A percentile compares a stretch with the other conserved stretches of the same genome.
These are phyloP conservation scores for Boletellus emodensis DNA, from an alignment of 768 basidiomycete species.

Conservation along the genomic window DNA sequence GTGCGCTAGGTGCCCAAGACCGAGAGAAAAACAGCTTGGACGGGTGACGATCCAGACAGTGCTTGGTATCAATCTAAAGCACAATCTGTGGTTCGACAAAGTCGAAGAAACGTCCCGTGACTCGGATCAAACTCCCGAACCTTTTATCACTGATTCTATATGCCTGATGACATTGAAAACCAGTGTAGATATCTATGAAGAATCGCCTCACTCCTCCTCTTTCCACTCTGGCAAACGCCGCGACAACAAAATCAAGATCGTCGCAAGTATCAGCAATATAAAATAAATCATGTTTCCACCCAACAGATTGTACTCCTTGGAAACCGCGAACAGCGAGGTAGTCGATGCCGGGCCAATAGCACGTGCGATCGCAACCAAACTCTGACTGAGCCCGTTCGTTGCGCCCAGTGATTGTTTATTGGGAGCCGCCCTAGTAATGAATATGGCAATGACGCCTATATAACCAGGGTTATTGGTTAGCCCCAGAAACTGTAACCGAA, in stretches of 20 bases:
- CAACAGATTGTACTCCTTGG: constrained; percentile 45
- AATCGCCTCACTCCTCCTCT: constrained; percentile 7
- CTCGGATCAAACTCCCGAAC: too few relatives aligned
- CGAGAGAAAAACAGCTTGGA: too few relatives aligned
- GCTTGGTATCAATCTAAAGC: too few relatives aligned
- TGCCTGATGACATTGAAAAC: too few relatives aligned
- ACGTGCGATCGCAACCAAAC: constrained; percentile 40
- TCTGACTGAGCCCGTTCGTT: constrained; percentile 55
- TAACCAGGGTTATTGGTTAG: neutral
- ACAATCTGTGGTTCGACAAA: too few relatives aligned
- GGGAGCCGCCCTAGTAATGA: constrained; percentile 49
- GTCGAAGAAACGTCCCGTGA: too few relatives aligned
- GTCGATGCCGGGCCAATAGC: constrained; percentile 47
- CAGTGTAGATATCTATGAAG: too few relatives aligned
- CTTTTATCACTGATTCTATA: too few relatives aligned
- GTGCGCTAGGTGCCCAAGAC: too few relatives aligned
- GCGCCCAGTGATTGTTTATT: constrained; percentile 51
- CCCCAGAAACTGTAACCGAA: neutral
- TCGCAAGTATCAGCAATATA: constrained; percentile 33
- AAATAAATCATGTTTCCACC: constrained; percentile 51
- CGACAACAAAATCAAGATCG: constrained; percentile 21
- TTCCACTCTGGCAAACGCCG: constrained; percentile 19
- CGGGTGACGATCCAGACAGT: too few relatives aligned
- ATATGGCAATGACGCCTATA: constrained; percentile 48
- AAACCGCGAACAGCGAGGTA: constrained; percentile 52